Conservation (phyloP, 495 filamentous ascomycete genomes). For the Tuber indicum region DNA sequence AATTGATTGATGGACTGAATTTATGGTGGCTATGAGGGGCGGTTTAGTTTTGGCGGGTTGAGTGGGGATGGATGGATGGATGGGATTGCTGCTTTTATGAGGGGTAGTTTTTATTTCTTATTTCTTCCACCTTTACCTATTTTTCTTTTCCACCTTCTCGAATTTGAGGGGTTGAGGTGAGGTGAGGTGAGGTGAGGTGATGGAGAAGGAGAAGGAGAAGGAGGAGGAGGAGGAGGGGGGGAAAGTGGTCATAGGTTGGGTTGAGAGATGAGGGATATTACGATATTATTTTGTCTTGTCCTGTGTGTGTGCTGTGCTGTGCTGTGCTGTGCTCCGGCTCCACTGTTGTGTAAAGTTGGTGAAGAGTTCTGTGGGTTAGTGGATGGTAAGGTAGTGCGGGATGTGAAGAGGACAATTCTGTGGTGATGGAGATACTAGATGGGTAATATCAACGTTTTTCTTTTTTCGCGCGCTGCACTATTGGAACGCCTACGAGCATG, state of each 20-base stretch:
- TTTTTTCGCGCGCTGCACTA: background rate
- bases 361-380: background rate
- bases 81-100: background rate
- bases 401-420: background rate
- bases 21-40: background rate
- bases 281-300: background rate
- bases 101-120: background rate
- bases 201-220: background rate
- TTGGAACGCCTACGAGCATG: background rate
- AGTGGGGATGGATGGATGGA: background rate
- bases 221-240: background rate
- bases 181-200: background rate
- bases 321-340: background rate
- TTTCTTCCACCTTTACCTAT: background rate
- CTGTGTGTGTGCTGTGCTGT: background rate
- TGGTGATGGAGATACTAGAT: background rate
- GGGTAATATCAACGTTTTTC: background rate
- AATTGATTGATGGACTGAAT: background rate
- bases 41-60: background rate
- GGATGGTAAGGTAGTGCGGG: background rate
- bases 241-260: background rate
- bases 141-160: background rate
- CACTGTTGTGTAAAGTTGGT: background rate
- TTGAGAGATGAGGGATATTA: conserved; percentile 3
- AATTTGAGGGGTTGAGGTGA: background rate